Evolutionary conservation across 1,284 basidiomycete species (phyloP).

Genomic region (Gomphus bonarii): DNA sequence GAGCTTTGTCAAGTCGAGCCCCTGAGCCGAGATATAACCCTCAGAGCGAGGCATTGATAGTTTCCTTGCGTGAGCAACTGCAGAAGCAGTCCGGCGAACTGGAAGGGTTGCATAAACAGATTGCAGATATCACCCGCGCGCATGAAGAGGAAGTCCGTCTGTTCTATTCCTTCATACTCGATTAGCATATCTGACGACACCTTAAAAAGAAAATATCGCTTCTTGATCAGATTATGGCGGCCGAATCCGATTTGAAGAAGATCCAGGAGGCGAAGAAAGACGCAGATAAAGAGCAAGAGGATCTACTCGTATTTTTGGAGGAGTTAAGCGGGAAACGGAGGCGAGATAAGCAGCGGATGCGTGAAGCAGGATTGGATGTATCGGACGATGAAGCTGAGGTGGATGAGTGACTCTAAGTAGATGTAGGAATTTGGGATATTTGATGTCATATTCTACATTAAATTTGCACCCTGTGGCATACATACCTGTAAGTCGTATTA

Average conservation of each 20-base stretch:
- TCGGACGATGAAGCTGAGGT: slow-evolving; percentile 79
- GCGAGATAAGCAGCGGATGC: slow-evolving; percentile 71
- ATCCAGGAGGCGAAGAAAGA: slow-evolving; percentile 63
- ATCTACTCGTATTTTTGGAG: slow-evolving; percentile 87
- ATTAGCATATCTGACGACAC: neutral
- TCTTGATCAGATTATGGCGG: slow-evolving; percentile 22
- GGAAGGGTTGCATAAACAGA: slow-evolving; percentile 44
- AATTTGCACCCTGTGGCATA: neutral
- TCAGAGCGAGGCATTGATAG: slow-evolving; percentile 74
- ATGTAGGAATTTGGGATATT: neutral
- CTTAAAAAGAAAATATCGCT: slow-evolving; percentile 13
- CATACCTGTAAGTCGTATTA: neutral
- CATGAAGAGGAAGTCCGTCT: slow-evolving; percentile 30
- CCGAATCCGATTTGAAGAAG: slow-evolving; percentile 40
- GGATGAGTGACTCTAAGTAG: slow-evolving; percentile 20
- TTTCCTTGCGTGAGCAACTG: slow-evolving; percentile 72
- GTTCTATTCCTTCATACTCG: neutral
- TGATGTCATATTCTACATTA: neutral
- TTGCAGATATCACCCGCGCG: slow-evolving; percentile 28
- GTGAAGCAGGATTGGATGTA: slow-evolving; percentile 70
- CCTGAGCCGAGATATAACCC: slow-evolving; percentile 38
- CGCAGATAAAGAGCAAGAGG: slow-evolving; percentile 91
- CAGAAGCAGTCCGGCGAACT: slow-evolving; percentile 72
- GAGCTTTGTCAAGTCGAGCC: neutral
- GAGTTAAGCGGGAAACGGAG: slow-evolving; percentile 82